Percentiles rank a stretch among this genome's conserved stretches.
phyloP scores from a whole-genome alignment of 148 eudicot genomes.

The Rhododendron ovatum region DNA sequence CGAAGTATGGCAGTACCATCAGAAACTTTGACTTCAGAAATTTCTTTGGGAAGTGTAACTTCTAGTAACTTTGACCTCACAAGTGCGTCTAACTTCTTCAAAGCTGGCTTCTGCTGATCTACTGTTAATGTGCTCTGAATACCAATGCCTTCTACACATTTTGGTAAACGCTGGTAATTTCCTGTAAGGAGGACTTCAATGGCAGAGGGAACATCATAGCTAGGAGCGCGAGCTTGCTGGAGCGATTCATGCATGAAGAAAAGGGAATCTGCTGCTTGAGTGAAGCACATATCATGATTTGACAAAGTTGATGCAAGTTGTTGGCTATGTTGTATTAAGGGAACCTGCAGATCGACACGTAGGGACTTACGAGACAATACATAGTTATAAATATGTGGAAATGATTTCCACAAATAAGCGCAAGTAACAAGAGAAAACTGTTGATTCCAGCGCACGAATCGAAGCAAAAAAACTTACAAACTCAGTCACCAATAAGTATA shows the following conservation, averaged over 20 bases:
- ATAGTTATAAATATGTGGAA: background rate
- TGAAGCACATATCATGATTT: constrained; percentile 93
- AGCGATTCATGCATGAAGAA: constrained; percentile 95
- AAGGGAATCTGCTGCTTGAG: constrained; percentile 94
- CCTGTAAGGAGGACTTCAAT: constrained; percentile 90
- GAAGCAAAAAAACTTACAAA: background rate
- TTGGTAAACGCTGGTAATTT: constrained; percentile 86
- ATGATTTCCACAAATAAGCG: background rate
- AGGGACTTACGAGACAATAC: background rate
- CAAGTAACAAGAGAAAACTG: background rate
- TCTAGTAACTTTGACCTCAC: constrained; percentile 89
- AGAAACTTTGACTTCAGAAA: constrained; percentile 68
- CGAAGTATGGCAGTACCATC: constrained; percentile 86
- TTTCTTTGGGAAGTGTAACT: constrained; percentile 68
- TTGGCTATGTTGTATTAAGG: constrained; percentile 87
- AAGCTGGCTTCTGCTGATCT: constrained; percentile 72
- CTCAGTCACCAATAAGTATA: background rate
- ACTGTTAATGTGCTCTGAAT: constrained; percentile 68
- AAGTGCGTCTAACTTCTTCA: constrained; percentile 76
- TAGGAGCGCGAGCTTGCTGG: constrained; percentile 99
- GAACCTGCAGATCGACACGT: constrained; percentile 59
- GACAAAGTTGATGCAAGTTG: constrained; percentile 88
- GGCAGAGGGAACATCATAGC: constrained; percentile 97
- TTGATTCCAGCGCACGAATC: background rate
- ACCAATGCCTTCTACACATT: constrained; percentile 89